These are phyloP conservation scores for Cicer yamashitae DNA, from an alignment of 306 rosid species.

Conservation along the genomic window DNA sequence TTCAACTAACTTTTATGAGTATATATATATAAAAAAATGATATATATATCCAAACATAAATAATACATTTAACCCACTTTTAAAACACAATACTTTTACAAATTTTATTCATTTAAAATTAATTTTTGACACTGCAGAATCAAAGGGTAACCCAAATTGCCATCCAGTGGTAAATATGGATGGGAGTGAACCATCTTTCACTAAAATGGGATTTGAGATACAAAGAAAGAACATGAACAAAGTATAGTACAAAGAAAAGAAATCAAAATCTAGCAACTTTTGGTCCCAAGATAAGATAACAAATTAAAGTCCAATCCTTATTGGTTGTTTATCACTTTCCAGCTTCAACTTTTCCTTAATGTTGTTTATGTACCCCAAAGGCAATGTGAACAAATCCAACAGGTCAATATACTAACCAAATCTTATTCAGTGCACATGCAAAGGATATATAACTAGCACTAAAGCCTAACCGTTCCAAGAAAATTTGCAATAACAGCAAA, in stretches of 20 bases:
- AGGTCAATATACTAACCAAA: neutral
- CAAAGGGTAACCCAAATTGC: too few species aligned
- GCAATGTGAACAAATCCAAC: conserved; percentile 37
- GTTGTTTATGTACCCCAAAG: conserved; percentile 24
- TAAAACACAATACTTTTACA: too few species aligned
- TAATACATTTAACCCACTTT: too few species aligned
- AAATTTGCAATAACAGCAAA: conserved; percentile 9
- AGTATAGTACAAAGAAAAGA: conserved; percentile 10
- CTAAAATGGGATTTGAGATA: too few species aligned
- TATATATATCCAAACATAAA: too few species aligned
- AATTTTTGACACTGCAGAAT: too few species aligned
- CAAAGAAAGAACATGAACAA: conserved; percentile 29
- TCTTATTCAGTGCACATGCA: neutral
- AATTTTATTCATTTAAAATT: too few species aligned
- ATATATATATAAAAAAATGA: too few species aligned
- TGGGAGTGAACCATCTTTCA: too few species aligned
- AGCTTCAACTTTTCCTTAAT: conserved; percentile 39
- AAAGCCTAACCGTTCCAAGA: neutral
- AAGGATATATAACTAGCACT: conserved; percentile 2
- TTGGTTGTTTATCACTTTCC: conserved; percentile 42
- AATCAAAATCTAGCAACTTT: conserved; percentile 42
- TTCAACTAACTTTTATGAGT: too few species aligned
- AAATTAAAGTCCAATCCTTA: conserved; percentile 42
- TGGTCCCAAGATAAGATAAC: conserved; percentile 49
- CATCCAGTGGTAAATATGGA: too few species aligned